Evolutionary conservation across 768 basidiomycete genomes (phyloP).

Genomic region (Collybia sordida): DNA sequence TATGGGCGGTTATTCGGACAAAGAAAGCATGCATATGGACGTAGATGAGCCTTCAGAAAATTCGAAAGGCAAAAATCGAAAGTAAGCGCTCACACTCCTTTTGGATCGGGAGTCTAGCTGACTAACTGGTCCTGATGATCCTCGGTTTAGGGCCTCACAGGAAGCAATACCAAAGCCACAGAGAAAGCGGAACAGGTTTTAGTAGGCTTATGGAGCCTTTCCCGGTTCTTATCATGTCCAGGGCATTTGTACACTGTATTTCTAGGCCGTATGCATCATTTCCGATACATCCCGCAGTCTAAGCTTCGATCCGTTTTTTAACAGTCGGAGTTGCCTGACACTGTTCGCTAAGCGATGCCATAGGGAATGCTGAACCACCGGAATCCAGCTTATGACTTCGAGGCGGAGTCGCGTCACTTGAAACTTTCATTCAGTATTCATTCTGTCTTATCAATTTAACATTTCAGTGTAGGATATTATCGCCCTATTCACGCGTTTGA

Average conservation of each 20-base stretch:
- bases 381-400: too few relatives aligned
- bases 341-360: too few relatives aligned
- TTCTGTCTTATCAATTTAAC: too few relatives aligned
- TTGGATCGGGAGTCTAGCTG: slow-evolving; percentile 1
- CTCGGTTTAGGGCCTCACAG: slow-evolving; percentile 34
- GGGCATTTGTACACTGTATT: slow-evolving; percentile 1
- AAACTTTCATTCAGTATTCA: too few relatives aligned
- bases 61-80: slow-evolving; percentile 56
- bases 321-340: too few relatives aligned
- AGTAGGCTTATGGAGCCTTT: neutral
- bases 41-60: slow-evolving; percentile 58
- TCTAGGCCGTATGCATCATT: slow-evolving; percentile 1
- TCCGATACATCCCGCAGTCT: neutral
- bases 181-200: slow-evolving; percentile 62
- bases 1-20: slow-evolving; percentile 9
- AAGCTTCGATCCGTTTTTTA: too few relatives aligned
- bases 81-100: slow-evolving; percentile 38
- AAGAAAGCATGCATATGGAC: slow-evolving; percentile 55
- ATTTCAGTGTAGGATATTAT: too few relatives aligned
- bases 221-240: neutral
- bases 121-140: neutral
- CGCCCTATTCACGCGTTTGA: too few relatives aligned
- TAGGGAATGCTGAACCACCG: too few relatives aligned
- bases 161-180: slow-evolving; percentile 43
- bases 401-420: too few relatives aligned